These are phyloP conservation scores for Ceratocystis papillata DNA, from an alignment of 2,329 filamentous ascomycete species.

Conservation along the genomic window DNA sequence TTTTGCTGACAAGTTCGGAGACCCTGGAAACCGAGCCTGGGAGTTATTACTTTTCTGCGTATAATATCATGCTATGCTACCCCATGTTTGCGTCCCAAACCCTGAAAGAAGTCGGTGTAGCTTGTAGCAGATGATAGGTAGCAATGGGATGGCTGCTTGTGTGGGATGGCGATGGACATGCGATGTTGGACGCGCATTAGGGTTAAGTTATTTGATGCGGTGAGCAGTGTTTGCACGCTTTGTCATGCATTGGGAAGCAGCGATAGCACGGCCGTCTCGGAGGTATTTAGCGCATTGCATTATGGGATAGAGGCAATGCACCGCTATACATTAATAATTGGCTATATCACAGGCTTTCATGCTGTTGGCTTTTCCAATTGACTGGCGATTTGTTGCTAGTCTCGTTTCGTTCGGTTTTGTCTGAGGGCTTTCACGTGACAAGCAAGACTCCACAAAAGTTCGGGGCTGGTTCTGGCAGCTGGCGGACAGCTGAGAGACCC, in stretches of 20 bases:
- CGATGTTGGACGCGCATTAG: not conserved
- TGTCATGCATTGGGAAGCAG: not conserved
- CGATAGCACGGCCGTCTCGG: not conserved
- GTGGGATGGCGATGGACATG: not conserved
- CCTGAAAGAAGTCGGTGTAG: not conserved
- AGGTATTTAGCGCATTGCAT: not conserved
- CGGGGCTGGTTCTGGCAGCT: not conserved
- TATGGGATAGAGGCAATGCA: not conserved
- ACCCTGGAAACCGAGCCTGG: not conserved
- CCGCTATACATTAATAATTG: not conserved
- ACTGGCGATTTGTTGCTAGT: not conserved
- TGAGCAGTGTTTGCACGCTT: not conserved
- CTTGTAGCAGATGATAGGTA: not conserved
- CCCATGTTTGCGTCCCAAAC: not conserved
- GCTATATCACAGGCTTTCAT: not conserved
- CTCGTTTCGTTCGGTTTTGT: not conserved
- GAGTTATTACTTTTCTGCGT: not conserved
- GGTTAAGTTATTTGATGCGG: not conserved
- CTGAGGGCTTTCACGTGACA: constrained; percentile 1
- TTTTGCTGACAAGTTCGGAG: not conserved
- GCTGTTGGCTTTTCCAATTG: not conserved
- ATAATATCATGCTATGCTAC: not conserved
- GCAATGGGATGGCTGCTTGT: not conserved
- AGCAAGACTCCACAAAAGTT: not conserved
- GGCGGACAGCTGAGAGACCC: not conserved